These are phyloP conservation scores for Tricholoma furcatifolium DNA, from an alignment of 768 basidiomycete genomes.

Conservation along the genomic window DNA sequence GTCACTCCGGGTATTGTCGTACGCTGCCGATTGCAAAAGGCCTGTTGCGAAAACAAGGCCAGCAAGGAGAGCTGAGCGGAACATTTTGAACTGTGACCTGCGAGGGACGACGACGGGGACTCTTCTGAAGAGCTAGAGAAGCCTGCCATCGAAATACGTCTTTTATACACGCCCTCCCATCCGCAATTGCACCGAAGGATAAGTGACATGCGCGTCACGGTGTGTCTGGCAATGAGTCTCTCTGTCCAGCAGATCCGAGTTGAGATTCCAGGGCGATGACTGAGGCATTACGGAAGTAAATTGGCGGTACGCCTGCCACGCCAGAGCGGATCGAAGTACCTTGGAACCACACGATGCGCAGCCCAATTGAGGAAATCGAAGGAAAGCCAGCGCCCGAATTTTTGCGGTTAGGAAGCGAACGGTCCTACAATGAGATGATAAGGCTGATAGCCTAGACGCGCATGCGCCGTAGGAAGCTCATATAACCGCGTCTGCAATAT, in stretches of 20 bases:
- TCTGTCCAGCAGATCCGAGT: background rate
- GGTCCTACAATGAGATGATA: conserved; percentile 5
- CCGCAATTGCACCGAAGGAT: conserved; percentile 3
- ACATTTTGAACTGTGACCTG: conserved; percentile 9
- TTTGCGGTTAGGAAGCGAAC: background rate
- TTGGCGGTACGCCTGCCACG: too few relatives aligned
- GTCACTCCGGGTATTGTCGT: conserved; percentile 32
- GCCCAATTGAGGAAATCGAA: background rate
- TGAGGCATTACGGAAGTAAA: too few relatives aligned
- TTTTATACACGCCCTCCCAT: conserved; percentile 5
- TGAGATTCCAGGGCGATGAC: too few relatives aligned
- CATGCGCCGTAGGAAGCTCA: conserved; percentile 8
- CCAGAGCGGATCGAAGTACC: background rate
- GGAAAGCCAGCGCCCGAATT: background rate
- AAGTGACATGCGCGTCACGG: conserved; percentile 2
- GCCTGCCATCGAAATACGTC: background rate
- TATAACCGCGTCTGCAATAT: conserved; percentile 1
- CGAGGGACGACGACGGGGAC: background rate
- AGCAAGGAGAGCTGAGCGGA: background rate
- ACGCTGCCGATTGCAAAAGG: conserved; percentile 19
- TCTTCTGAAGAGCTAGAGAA: conserved; percentile 1
- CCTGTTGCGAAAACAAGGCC: conserved; percentile 1
- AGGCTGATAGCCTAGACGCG: conserved; percentile 7
- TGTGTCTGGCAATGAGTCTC: background rate
- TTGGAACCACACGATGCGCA: background rate